Evolutionary conservation across 768 basidiomycete genomes (phyloP).

Genomic region (Myochromella boudieri): DNA sequence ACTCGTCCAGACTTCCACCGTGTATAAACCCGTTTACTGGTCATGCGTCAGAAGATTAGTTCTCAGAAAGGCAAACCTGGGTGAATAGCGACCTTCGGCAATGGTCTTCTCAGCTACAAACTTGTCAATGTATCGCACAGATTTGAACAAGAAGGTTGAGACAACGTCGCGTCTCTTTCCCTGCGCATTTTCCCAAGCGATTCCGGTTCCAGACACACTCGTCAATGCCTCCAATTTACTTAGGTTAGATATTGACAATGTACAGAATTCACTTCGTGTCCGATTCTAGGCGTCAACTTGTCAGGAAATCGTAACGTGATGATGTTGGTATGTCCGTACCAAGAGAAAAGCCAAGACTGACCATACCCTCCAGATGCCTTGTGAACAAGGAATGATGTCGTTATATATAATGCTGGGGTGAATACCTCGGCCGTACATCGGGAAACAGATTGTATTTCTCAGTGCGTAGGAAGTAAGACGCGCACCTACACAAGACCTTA

Average conservation of each 20-base stretch:
- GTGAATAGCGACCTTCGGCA: no score
- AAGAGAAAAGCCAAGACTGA: slow-evolving; percentile 10
- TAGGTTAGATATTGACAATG: no score
- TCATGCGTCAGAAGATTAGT: slow-evolving; percentile 1
- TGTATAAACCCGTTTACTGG: background rate
- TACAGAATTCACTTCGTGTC: no score
- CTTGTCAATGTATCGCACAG: no score
- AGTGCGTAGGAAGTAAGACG: slow-evolving; percentile 1
- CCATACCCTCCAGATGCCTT: background rate
- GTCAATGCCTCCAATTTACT: no score
- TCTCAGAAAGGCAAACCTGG: no score
- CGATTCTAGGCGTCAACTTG: no score
- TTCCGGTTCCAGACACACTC: no score
- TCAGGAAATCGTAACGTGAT: background rate
- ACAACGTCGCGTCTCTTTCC: slow-evolving; percentile 1
- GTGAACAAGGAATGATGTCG: background rate
- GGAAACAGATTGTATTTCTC: background rate
- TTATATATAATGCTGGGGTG: slow-evolving; percentile 2
- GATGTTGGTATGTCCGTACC: slow-evolving; percentile 1
- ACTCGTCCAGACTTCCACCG: background rate
- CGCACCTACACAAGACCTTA: no score
- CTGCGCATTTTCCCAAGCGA: background rate
- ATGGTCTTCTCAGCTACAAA: no score
- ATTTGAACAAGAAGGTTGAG: no score
- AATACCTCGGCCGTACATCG: slow-evolving; percentile 13